These are phyloP conservation scores for Solanum clarkiae DNA, from an alignment of 257 asterid genomes.

Conservation along the genomic window DNA sequence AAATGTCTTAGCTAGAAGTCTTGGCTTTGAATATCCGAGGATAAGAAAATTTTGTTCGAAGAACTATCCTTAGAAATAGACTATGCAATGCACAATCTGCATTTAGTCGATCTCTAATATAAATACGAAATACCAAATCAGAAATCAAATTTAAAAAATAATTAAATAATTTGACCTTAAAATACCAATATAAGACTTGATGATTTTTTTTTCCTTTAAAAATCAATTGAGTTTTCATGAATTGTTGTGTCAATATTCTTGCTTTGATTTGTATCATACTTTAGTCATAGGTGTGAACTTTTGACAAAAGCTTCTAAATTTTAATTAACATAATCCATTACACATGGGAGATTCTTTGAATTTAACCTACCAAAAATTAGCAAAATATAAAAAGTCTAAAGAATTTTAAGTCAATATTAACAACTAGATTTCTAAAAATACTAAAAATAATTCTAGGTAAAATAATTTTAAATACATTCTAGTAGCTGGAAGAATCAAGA, in stretches of 20 bases:
- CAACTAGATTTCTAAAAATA: not conserved
- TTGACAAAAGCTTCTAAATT: not conserved
- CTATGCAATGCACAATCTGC: rapidly evolving
- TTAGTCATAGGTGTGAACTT: not conserved
- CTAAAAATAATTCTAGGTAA: not conserved
- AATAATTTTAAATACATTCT: not conserved
- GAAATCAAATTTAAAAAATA: not conserved
- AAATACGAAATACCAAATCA: not conserved
- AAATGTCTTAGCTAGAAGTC: not conserved
- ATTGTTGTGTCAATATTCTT: not conserved
- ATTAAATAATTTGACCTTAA: not conserved
- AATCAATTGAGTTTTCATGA: not conserved
- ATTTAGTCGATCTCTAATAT: not conserved
- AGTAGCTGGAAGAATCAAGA: not conserved
- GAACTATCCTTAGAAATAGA: not conserved
- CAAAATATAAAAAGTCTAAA: not conserved
- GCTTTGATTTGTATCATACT: not conserved
- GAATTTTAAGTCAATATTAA: not conserved
- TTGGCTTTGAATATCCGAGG: rapidly evolving
- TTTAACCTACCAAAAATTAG: not conserved
- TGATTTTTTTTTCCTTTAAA: not conserved
- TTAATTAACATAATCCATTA: not conserved
- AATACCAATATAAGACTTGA: not conserved
- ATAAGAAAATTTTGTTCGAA: not conserved
- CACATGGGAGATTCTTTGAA: not conserved